These are phyloP conservation scores for Circinella umbellata DNA, from an alignment of 371 early-diverging fungal genomes.

Conservation along the genomic window DNA sequence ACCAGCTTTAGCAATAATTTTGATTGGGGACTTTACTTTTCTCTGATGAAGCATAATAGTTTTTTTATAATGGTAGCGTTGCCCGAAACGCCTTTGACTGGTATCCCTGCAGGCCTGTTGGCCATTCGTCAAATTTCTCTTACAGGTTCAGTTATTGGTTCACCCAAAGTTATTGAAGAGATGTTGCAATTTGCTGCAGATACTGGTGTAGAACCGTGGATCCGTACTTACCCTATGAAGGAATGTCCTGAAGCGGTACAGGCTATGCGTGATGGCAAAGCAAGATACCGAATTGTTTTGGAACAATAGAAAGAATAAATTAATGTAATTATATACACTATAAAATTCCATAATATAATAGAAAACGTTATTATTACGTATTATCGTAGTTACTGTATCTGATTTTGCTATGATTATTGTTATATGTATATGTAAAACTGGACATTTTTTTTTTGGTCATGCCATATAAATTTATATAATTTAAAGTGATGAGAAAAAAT, in stretches of 20 bases:
- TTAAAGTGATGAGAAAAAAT: too few relatives aligned
- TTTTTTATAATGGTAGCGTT: constrained; percentile 62
- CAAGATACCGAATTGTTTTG: constrained; percentile 70
- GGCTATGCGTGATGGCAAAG: constrained; percentile 63
- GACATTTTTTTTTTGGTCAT: too few relatives aligned
- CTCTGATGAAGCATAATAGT: constrained; percentile 48
- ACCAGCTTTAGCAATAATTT: constrained; percentile 45
- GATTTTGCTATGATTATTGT: too few relatives aligned
- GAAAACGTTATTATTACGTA: too few relatives aligned
- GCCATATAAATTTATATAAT: too few relatives aligned
- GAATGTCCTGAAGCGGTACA: constrained; percentile 65
- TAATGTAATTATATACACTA: too few relatives aligned
- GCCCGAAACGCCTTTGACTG: constrained; percentile 56
- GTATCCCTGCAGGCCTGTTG: constrained; percentile 33
- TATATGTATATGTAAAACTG: too few relatives aligned
- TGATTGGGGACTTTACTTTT: constrained; percentile 47
- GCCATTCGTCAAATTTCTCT: constrained; percentile 54
- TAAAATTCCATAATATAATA: too few relatives aligned
- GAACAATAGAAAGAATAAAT: constrained; percentile 17
- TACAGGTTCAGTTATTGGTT: constrained; percentile 75
- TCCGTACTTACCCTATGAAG: constrained; percentile 66
- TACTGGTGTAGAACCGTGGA: constrained; percentile 65
- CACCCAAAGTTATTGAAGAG: constrained; percentile 53
- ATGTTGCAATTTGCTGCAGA: constrained; percentile 76
- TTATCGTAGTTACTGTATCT: too few relatives aligned